Evolutionary conservation across 208 protist species (phyloP).

Genomic region (Naegleria fowleri): DNA sequence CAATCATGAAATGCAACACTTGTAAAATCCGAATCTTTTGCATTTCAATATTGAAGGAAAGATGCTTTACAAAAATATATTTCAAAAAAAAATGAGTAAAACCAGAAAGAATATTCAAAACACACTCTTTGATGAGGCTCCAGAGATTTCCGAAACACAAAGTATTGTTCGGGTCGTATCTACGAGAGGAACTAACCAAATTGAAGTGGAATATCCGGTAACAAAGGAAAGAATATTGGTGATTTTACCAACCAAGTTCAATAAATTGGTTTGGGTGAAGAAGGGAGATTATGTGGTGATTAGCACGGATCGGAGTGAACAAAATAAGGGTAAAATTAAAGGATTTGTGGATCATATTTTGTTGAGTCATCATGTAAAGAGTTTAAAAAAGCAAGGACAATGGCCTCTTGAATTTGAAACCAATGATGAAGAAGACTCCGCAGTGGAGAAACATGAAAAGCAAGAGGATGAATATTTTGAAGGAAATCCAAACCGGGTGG

Average conservation of each 20-base stretch:
- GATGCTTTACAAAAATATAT: no score
- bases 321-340: conserved; percentile 12
- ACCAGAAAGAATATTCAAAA: not conserved
- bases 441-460: not conserved
- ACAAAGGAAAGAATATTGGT: conserved; percentile 21
- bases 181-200: conserved; percentile 23
- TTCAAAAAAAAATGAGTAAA: conserved; percentile 22
- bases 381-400: conserved; percentile 15
- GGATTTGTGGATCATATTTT: conserved; percentile 27
- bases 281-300: conserved; percentile 33
- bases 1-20: no score
- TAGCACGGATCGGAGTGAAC: not conserved
- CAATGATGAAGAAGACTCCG: not conserved
- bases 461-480: conserved; percentile 29
- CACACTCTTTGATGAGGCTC: not conserved
- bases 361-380: conserved; percentile 24
- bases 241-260: conserved; percentile 30
- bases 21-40: no score
- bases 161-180: not conserved
- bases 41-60: not conserved
- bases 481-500: conserved; percentile 32
- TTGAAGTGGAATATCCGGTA: conserved; percentile 29
- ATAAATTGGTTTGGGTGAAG: conserved; percentile 36
- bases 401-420: conserved; percentile 4
- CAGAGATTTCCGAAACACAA: not conserved